Percentiles rank a stretch among this genome's conserved stretches.
These are phyloP conservation scores for Penicillium palitans DNA, from an alignment of 2,329 filamentous ascomycete genomes.

Conservation along the genomic window DNA sequence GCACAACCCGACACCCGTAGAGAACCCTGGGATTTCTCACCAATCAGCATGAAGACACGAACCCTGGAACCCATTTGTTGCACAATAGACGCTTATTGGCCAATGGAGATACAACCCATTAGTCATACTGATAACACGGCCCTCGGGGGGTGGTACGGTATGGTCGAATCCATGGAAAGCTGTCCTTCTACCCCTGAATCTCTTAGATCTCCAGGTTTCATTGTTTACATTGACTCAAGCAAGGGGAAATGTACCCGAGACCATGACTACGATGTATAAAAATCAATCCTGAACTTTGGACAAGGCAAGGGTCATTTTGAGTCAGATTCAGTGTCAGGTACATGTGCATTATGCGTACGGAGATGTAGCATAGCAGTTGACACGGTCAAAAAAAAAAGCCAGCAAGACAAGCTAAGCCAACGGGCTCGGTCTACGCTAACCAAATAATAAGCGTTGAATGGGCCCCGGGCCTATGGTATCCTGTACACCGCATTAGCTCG, in stretches of 20 bases:
- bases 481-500: slow-evolving; percentile 13
- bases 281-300: not conserved
- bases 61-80: not conserved
- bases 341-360: not conserved
- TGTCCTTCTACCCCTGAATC: not conserved
- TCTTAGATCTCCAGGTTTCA: not conserved
- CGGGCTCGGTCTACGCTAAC: not conserved
- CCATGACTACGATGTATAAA: not conserved
- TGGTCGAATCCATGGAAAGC: not conserved
- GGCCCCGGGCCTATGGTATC: slow-evolving; percentile 10
- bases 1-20: not conserved
- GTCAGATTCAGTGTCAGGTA: not conserved
- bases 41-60: not conserved
- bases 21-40: not conserved
- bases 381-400: not conserved
- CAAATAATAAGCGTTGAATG: slow-evolving; percentile 3
- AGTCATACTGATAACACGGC: not conserved
- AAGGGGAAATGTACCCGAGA: not conserved
- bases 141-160: not conserved
- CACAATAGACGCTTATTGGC: not conserved
- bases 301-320: not conserved
- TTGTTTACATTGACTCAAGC: not conserved
- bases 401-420: not conserved
- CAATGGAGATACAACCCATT: not conserved
- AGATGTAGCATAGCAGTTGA: not conserved